Base-by-base conservation (phyloP, 345 rosid genomes). In the Punica granatum region DNA sequence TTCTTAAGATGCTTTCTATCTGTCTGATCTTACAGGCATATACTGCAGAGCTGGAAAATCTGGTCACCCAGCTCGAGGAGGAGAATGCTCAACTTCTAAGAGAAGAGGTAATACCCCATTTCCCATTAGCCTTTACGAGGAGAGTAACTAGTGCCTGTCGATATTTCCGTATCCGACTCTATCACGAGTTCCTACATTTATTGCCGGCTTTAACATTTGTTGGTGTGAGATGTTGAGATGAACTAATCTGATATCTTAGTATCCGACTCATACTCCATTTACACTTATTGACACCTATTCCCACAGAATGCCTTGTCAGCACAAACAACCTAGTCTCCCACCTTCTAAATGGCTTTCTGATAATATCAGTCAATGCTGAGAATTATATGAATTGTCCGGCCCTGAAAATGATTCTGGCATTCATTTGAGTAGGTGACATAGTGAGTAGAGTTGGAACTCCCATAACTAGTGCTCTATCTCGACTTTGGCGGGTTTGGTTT, bases 41-140 rank as follows among this genome's bases (percentile, higher is more conserved):
- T 67, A 86, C 87, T 0, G 77, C 80, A 65, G 85, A 86, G 72
- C 68, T 86, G 35, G 88, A 86, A 71, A 69, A 83, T 26, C 69
- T 74, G 72, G 91, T 86, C 63, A 76, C 81, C 28, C 85, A 73
- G 67, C 67, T 82, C 69, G 88, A 86, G 79, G 87, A 80, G 70
- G 91, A 86, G 67, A 75, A 82, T 49, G 79, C 87, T 8, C 72
- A 72, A 43, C 71, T 86, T n/a, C 32, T 71, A 65, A 76, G 68
- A 60, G 87, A 86, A 71, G 87, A 80, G 91, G 91, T 86, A 79
- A 42, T 46, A 16, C 32, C 32, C 53, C 46, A 6, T 39, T n/a
- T n/a, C n/a, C n/a, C n/a, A n/a, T n/a, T n/a, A n/a, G n/a, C n/a
- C n/a, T n/a, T n/a, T n/a, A n/a, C n/a, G n/a, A n/a, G n/a, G n/a